Percentiles rank a stretch among this genome's conserved stretches.
These are phyloP conservation scores for Globisporangium megalacanthum DNA, from an alignment of 352 stramenopile genomes.

Conservation along the genomic window DNA sequence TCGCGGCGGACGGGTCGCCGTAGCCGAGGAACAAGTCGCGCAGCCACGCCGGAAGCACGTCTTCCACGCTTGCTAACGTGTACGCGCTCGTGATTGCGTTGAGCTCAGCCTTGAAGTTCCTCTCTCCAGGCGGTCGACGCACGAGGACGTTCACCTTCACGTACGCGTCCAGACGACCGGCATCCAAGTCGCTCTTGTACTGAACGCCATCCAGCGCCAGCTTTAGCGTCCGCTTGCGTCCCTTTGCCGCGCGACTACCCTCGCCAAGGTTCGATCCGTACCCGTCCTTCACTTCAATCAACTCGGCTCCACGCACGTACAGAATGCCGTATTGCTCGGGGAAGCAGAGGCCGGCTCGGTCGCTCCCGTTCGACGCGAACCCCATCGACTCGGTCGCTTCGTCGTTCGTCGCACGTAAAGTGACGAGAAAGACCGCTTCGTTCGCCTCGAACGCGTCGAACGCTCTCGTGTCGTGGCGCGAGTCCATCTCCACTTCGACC, in stretches of 20 bases:
- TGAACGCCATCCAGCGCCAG: slow-evolving; percentile 91
- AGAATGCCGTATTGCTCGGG: slow-evolving; percentile 87
- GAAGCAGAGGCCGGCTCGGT: slow-evolving; percentile 57
- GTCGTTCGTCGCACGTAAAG: slow-evolving; percentile 56
- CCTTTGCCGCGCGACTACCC: slow-evolving; percentile 32
- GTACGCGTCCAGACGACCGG: slow-evolving; percentile 58
- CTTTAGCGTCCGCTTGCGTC: slow-evolving; percentile 81
- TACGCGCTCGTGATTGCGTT: slow-evolving; percentile 68
- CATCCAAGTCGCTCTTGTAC: slow-evolving; percentile 90
- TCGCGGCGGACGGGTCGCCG: slow-evolving; percentile 80
- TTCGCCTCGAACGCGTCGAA: slow-evolving; percentile 91
- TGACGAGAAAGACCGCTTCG: slow-evolving; percentile 94
- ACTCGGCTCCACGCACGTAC: slow-evolving; percentile 63
- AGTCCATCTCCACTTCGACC: slow-evolving; percentile 82
- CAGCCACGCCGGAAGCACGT: slow-evolving; percentile 89
- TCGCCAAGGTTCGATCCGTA: slow-evolving; percentile 49
- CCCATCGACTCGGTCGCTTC: slow-evolving; percentile 66
- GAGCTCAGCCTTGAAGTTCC: slow-evolving; percentile 95
- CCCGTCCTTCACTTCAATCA: slow-evolving; percentile 85
- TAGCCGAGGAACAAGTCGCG: slow-evolving; percentile 94
- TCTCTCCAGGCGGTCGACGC: slow-evolving; percentile 79
- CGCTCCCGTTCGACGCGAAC: slow-evolving; percentile 31
- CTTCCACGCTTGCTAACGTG: slow-evolving; percentile 22
- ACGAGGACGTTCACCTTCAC: slow-evolving; percentile 94
- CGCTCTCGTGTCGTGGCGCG: slow-evolving; percentile 27